A percentile compares a stretch with the other conserved stretches of the same genome.
phyloP scores from a whole-genome alignment of 768 basidiomycete genomes.

The Postia placenta region DNA sequence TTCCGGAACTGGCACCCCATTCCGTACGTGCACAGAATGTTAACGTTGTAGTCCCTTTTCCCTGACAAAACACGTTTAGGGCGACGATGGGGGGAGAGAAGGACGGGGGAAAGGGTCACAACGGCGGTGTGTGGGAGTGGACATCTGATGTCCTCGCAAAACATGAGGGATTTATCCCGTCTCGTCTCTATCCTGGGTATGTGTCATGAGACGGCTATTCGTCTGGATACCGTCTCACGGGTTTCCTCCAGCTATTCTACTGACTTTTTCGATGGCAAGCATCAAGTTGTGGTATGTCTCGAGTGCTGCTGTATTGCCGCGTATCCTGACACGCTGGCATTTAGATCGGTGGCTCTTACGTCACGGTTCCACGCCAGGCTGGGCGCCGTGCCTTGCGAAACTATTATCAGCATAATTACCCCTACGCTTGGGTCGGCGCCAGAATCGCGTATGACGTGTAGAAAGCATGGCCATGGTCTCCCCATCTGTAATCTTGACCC shows the following conservation, averaged over 20 bases:
- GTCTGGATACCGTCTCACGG: neutral
- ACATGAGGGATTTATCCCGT: slow-evolving; percentile 71
- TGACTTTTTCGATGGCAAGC: slow-evolving; percentile 88
- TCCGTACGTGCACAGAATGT: slow-evolving; percentile 76
- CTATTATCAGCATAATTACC: slow-evolving; percentile 90
- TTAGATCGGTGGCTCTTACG: slow-evolving; percentile 88
- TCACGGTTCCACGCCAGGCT: slow-evolving; percentile 76
- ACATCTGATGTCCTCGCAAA: slow-evolving; percentile 73
- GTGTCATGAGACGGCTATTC: slow-evolving; percentile 6
- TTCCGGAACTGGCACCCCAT: slow-evolving; percentile 92
- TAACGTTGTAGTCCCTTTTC: too few relatives aligned
- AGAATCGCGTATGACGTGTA: slow-evolving; percentile 49
- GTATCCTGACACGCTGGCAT: neutral
- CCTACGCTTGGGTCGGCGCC: slow-evolving; percentile 83
- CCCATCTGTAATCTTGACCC: too few relatives aligned
- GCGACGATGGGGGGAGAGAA: slow-evolving; percentile 59
- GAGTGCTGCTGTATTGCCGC: neutral
- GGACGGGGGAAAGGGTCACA: slow-evolving; percentile 57
- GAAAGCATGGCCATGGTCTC: neutral
- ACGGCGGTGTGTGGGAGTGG: slow-evolving; percentile 99
- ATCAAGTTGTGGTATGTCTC: slow-evolving; percentile 78
- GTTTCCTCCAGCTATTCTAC: slow-evolving; percentile 53
- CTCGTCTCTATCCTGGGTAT: slow-evolving; percentile 82
- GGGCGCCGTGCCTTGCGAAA: slow-evolving; percentile 76
- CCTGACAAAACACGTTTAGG: too few relatives aligned